Evolutionary conservation across 305 asterid genomes (phyloP), one percentile per base, ranked within the genome.

Genomic region (Euphrasia arctica): DNA sequence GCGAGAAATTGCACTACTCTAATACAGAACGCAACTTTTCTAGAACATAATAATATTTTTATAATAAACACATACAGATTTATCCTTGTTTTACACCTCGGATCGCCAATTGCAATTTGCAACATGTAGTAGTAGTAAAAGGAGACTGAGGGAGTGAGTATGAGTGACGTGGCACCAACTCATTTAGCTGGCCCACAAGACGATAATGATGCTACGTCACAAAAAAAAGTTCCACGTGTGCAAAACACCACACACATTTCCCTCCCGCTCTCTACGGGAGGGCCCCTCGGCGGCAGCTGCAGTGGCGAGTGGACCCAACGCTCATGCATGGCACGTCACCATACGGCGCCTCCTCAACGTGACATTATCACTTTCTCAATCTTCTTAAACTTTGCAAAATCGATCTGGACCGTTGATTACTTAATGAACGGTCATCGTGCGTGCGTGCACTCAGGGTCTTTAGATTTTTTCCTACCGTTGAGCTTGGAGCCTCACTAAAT

Each of bases 281-380:
- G 62, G 63, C 29, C 50, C 50, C 9, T 18, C 22, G 22, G 22
- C 22, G 22, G 22, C 50, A 8, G 63, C 63, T 11, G 64, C 52
- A 15, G 54, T 15, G 12, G 32, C 65, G 11, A 2, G 63, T 47
- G 70, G 70, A 18, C 56, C 70, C 70, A 10, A 59, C 48, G 10
- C 11, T 55, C 70, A 65, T 57, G 70, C 63, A 65, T 54, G 51
- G 43, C 70, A 66, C 70, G 64, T 66, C 64, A 31, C 34, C 57
- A 57, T 56, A 66, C 63, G 70, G 64, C 70, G 63, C 63, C 63
- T 28, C 63, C 62, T 39, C 3, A 42, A 11, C 55, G 28, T 65
- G 70, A 42, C 63, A 55, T 55, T 55, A 66, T 66, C 31, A 18
- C 22, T 18, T 18, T 18, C 22, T 18, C 22, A 18, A 56, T 56